Percentiles rank a stretch among this genome's conserved stretches.
phyloP scores from a whole-genome alignment of 495 filamentous ascomycete genomes.

The Aspergillus baeticus region DNA sequence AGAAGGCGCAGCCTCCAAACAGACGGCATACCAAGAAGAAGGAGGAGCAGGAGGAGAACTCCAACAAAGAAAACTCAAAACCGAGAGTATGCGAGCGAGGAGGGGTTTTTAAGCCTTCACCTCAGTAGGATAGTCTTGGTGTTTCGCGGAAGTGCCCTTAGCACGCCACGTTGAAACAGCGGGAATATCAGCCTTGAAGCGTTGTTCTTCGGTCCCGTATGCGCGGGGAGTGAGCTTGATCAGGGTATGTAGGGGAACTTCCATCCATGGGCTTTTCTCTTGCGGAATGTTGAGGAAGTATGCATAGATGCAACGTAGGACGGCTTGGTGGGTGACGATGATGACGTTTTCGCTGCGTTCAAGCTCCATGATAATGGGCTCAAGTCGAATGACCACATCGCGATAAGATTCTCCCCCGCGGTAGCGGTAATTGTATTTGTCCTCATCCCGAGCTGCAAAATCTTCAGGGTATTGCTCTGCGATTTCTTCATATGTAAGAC shows the following conservation, averaged over 20 bases:
- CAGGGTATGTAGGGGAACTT: constrained; percentile 87
- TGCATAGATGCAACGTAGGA: constrained; percentile 93
- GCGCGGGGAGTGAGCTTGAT: constrained; percentile 94
- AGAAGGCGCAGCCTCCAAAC: constrained; percentile 13
- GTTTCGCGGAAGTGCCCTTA: constrained; percentile 85
- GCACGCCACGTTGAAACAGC: constrained; percentile 93
- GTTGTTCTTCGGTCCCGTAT: constrained; percentile 87
- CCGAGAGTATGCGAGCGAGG: neutral
- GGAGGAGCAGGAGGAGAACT: no score
- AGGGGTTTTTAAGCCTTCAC: constrained; percentile 11
- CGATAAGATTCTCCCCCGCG: constrained; percentile 95
- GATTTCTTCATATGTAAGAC: constrained; percentile 92
- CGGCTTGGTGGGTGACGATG: constrained; percentile 96
- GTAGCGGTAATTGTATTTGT: constrained; percentile 99
- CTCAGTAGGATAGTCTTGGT: constrained; percentile 47
- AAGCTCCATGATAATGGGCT: constrained; percentile 99
- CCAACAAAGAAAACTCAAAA: neutral
- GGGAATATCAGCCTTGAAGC: constrained; percentile 84
- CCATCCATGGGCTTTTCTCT: constrained; percentile 95
- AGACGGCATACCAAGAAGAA: neutral
- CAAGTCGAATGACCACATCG: constrained; percentile 94
- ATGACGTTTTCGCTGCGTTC: constrained; percentile 95
- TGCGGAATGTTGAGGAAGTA: constrained; percentile 98
- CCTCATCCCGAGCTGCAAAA: constrained; percentile 89
- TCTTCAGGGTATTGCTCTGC: constrained; percentile 88